A percentile compares a stretch with the other conserved stretches of the same genome.
Evolutionary conservation across 1,284 basidiomycete genomes (phyloP).

Genomic region (Ustilago nuda): DNA sequence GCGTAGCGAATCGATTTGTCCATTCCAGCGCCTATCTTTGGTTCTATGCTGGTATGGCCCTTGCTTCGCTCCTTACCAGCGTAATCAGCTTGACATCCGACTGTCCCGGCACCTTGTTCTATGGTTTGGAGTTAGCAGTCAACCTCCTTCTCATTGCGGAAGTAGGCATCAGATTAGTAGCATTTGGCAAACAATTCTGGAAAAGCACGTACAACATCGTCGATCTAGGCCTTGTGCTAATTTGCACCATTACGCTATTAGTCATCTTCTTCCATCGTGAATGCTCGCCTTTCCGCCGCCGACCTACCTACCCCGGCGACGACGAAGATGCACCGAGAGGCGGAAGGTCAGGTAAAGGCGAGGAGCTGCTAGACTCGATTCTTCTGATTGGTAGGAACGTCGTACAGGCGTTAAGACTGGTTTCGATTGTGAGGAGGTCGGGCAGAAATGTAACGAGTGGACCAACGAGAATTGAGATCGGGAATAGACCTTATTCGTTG

Average conservation of each 20-base stretch:
- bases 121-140: constrained; percentile 63
- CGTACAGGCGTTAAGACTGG: constrained; percentile 62
- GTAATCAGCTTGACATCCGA: constrained; percentile 59
- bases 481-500: constrained; percentile 57
- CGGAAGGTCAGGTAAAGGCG: constrained; percentile 54
- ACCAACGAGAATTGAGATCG: constrained; percentile 62
- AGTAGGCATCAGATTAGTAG: constrained; percentile 61
- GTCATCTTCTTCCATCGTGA: constrained; percentile 67
- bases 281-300: constrained; percentile 61
- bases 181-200: constrained; percentile 68
- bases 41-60: constrained; percentile 67
- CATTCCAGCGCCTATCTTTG: constrained; percentile 67
- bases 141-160: constrained; percentile 66
- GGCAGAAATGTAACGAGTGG: constrained; percentile 58
- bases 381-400: constrained; percentile 66
- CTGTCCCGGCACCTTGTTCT: constrained; percentile 65
- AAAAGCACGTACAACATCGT: constrained; percentile 66
- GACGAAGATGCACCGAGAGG: background rate
- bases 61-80: constrained; percentile 63
- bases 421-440: constrained; percentile 63
- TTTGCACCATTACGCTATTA: constrained; percentile 64
- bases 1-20: constrained; percentile 67
- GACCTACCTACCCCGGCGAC: constrained; percentile 26
- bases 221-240: constrained; percentile 61
- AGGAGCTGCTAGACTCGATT: constrained; percentile 66